Percentiles rank a stretch among this genome's conserved stretches.
These are phyloP conservation scores for Coemansia nantahalensis DNA, from an alignment of 192 early-diverging fungal species.

Conservation along the genomic window DNA sequence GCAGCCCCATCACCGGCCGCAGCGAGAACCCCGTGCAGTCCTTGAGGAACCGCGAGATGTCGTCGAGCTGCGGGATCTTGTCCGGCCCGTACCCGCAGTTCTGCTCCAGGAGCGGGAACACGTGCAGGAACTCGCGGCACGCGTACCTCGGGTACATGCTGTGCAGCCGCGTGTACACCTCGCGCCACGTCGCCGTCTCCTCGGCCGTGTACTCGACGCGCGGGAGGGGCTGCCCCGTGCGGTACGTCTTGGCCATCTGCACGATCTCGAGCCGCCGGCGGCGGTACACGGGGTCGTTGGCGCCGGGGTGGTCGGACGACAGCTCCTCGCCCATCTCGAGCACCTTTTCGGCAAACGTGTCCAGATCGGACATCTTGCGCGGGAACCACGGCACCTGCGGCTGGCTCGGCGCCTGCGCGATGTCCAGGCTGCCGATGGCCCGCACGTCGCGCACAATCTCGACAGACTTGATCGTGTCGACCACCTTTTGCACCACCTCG, in stretches of 20 bases:
- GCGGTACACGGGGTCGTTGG: slow-evolving; percentile 82
- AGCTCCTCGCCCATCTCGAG: slow-evolving; percentile 90
- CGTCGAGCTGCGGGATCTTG: slow-evolving; percentile 87
- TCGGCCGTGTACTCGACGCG: slow-evolving; percentile 73
- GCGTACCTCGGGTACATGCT: slow-evolving; percentile 80
- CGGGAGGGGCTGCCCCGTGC: slow-evolving; percentile 74
- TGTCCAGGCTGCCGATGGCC: slow-evolving; percentile 19
- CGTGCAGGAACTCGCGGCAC: slow-evolving; percentile 88
- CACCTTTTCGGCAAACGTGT: slow-evolving; percentile 88
- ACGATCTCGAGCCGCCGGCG: slow-evolving; percentile 81
- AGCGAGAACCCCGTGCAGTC: slow-evolving; percentile 92
- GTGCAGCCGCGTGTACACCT: slow-evolving; percentile 72
- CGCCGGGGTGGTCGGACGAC: slow-evolving; percentile 91
- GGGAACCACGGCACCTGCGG: slow-evolving; percentile 87
- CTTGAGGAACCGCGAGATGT: slow-evolving; percentile 88
- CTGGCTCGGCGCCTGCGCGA: background rate
- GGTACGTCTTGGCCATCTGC: slow-evolving; percentile 74
- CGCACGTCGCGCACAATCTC: slow-evolving; percentile 68
- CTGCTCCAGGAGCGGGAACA: slow-evolving; percentile 84
- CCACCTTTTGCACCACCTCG: slow-evolving; percentile 60
- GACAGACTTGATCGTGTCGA: slow-evolving; percentile 59
- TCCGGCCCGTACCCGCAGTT: slow-evolving; percentile 86
- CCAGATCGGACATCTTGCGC: slow-evolving; percentile 86
- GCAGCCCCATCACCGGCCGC: slow-evolving; percentile 90
- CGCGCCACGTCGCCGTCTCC: slow-evolving; percentile 84